phyloP scores from a whole-genome alignment of 495 filamentous ascomycete species.

The Extremus antarcticus region DNA sequence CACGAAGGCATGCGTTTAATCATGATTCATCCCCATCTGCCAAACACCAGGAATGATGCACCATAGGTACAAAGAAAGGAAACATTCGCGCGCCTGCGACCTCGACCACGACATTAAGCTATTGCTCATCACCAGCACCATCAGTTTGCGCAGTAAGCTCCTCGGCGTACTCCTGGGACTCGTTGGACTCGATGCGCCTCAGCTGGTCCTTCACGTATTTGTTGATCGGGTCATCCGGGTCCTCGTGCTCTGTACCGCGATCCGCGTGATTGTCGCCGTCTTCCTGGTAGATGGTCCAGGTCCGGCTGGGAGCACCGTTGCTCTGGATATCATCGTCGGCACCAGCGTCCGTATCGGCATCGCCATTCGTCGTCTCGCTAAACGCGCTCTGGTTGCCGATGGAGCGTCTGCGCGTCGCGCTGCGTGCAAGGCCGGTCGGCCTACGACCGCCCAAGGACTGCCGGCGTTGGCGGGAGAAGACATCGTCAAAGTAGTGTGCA shows the following conservation, averaged over 20 bases:
- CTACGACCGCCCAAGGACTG: conserved; percentile 12
- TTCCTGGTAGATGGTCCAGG: conserved; percentile 17
- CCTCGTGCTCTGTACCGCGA: conserved; percentile 23
- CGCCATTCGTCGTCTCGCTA: conserved; percentile 39
- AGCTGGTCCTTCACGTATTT: conserved; percentile 31
- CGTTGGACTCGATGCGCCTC: conserved; percentile 23
- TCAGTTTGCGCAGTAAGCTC: conserved; percentile 30
- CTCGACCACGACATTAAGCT: too few relatives aligned
- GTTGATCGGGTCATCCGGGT: conserved; percentile 30
- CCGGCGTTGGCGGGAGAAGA: conserved; percentile 52
- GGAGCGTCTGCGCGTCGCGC: conserved; percentile 75
- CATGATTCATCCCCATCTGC: too few relatives aligned
- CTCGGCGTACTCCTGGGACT: conserved; percentile 19
- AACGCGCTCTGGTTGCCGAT: conserved; percentile 83
- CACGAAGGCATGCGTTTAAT: too few relatives aligned
- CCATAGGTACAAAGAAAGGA: too few relatives aligned
- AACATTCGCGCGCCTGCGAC: too few relatives aligned
- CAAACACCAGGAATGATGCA: too few relatives aligned
- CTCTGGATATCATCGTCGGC: conserved; percentile 12
- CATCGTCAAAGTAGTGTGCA: conserved; percentile 89
- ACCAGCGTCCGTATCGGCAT: conserved; percentile 35
- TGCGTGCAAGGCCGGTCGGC: conserved; percentile 48
- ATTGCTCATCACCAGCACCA: conserved; percentile 16
- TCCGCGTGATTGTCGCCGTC: conserved; percentile 18
- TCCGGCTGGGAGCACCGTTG: conserved; percentile 14